Percentiles rank a stretch among this genome's conserved stretches.
Conservation (phyloP, 805 yeast genomes). For the Candida wancherniae region DNA sequence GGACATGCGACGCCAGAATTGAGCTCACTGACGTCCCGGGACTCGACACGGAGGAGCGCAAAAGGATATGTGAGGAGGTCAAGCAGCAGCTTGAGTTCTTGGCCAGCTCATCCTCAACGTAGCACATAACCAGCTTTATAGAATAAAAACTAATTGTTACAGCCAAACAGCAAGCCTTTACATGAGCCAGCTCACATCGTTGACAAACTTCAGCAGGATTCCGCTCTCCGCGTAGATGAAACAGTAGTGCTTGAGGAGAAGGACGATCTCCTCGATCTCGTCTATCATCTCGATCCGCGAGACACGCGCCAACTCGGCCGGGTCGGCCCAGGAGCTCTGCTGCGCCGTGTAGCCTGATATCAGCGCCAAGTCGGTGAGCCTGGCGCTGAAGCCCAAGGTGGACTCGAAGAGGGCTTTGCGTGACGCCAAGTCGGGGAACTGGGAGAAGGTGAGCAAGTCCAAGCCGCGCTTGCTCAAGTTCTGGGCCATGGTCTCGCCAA, state of each 20-base stretch:
- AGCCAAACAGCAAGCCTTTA: no score
- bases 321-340: conserved; percentile 38
- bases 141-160: background rate
- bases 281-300: conserved; percentile 60
- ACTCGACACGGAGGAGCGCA: conserved; percentile 18
- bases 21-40: conserved; percentile 21
- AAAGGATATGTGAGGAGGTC: conserved; percentile 22
- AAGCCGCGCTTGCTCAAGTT: conserved; percentile 61
- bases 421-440: conserved; percentile 42
- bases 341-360: conserved; percentile 33
- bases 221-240: conserved; percentile 21
- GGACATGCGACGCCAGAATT: conserved; percentile 25
- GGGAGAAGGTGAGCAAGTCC: conserved; percentile 51
- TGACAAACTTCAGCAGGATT: conserved; percentile 4
- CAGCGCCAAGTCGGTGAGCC: conserved; percentile 44
- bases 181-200: conserved; percentile 2
- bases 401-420: conserved; percentile 22
- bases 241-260: conserved; percentile 61
- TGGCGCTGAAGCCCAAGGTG: conserved; percentile 24
- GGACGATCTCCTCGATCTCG: conserved; percentile 65
- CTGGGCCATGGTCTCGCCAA: conserved; percentile 64
- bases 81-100: conserved; percentile 23
- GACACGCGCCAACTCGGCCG: conserved; percentile 40
- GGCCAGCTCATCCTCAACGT: conserved; percentile 1
- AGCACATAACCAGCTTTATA: background rate